phyloP scores from a whole-genome alignment of 805 yeast genomes.

The Barnettozyma botsteinii region DNA sequence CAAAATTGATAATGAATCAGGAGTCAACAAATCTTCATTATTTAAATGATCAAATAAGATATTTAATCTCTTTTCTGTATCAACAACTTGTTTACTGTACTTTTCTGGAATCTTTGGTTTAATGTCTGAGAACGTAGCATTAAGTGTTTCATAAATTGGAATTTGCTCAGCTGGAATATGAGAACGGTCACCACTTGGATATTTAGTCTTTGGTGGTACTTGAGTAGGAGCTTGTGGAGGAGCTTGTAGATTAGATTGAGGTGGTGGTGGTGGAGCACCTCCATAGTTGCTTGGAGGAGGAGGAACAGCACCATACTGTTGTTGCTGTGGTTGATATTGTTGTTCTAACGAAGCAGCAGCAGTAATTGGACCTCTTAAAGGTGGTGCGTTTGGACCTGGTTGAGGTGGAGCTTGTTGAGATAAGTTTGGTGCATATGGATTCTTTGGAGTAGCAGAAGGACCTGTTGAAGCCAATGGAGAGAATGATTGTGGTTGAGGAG shows the following conservation, averaged over 20 bases:
- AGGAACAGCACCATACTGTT: conserved; percentile 8
- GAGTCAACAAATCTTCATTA: conserved; percentile 59
- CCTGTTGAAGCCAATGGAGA: conserved; percentile 10
- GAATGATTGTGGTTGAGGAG: conserved; percentile 10
- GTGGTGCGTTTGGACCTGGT: conserved; percentile 29
- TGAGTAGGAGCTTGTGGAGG: conserved; percentile 15
- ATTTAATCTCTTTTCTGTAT: conserved; percentile 76
- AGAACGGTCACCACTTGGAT: conserved; percentile 62
- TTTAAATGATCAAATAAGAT: conserved; percentile 74
- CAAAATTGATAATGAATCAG: conserved; percentile 50
- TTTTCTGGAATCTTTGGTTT: conserved; percentile 72
- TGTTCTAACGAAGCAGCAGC: conserved; percentile 14
- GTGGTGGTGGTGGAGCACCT: conserved; percentile 24
- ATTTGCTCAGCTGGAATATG: conserved; percentile 56
- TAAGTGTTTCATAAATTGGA: conserved; percentile 55
- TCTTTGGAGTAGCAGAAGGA: conserved; percentile 22
- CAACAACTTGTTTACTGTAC: conserved; percentile 65
- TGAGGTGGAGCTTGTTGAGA: conserved; percentile 25
- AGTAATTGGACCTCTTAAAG: conserved; percentile 23
- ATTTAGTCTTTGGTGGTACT: conserved; percentile 21
- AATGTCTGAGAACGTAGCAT: conserved; percentile 49
- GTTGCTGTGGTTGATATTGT: conserved; percentile 1
- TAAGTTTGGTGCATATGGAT: conserved; percentile 35
- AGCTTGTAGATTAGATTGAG: conserved; percentile 4
- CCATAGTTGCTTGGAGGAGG: conserved; percentile 30